Conservation (phyloP, 106 monocot genomes). For the Hemerocallis citrina region DNA sequence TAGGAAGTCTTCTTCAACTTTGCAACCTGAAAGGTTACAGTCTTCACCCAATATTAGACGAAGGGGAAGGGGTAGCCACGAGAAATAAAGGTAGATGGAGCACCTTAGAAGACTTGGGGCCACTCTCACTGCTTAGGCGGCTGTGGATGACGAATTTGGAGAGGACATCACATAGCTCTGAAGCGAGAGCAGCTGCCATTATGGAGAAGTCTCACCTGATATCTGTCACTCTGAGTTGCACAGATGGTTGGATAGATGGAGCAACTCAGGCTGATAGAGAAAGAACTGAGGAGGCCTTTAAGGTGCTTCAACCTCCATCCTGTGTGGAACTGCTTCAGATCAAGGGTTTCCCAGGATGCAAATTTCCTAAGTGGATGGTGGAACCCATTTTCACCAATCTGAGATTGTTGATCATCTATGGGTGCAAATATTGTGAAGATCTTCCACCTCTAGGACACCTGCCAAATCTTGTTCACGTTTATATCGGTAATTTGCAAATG, state of each 20-base stretch:
- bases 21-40: background rate
- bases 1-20: slow-evolving; percentile 3
- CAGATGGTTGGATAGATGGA: background rate
- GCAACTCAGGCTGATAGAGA: background rate
- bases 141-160: slow-evolving; percentile 11
- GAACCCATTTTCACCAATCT: background rate
- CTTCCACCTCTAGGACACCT: slow-evolving; percentile 14
- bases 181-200: background rate
- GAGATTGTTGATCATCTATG: background rate
- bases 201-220: background rate
- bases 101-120: slow-evolving; percentile 12
- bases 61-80: background rate
- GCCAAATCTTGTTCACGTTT: background rate
- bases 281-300: slow-evolving; percentile 9
- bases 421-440: background rate
- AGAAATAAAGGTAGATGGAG: background rate
- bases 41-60: background rate
- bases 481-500: background rate
- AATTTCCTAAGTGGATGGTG: slow-evolving; percentile 18
- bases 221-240: background rate
- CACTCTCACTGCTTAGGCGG: background rate
- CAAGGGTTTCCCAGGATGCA: background rate
- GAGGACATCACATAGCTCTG: background rate
- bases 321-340: background rate
- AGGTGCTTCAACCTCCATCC: slow-evolving; percentile 13